Conservation (phyloP, 2,329 filamentous ascomycete species). For the Calycina herbarum region DNA sequence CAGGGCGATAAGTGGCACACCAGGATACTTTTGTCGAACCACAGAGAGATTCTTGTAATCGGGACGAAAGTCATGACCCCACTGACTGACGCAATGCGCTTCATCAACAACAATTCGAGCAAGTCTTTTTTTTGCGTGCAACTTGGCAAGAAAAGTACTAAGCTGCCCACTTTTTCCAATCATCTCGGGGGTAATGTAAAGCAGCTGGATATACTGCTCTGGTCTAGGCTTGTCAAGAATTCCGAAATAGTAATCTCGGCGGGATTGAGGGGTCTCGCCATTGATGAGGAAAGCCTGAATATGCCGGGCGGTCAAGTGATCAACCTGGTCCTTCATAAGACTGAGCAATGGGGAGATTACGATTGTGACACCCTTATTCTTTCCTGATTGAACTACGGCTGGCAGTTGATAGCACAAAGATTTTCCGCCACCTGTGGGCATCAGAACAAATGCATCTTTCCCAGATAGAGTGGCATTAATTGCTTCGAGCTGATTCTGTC, state of each 20-base stretch:
- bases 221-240: slow-evolving; percentile 60
- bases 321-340: slow-evolving; percentile 95
- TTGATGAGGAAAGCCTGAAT: slow-evolving; percentile 84
- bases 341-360: slow-evolving; percentile 94
- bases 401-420: slow-evolving; percentile 96
- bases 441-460: slow-evolving; percentile 90
- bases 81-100: slow-evolving; percentile 98
- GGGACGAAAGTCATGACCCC: slow-evolving; percentile 96
- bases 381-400: slow-evolving; percentile 77
- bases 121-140: slow-evolving; percentile 72
- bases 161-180: slow-evolving; percentile 77
- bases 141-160: slow-evolving; percentile 59
- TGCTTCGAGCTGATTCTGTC: slow-evolving; percentile 88
- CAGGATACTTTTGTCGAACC: slow-evolving; percentile 69
- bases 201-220: slow-evolving; percentile 76
- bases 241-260: slow-evolving; percentile 68
- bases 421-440: slow-evolving; percentile 97
- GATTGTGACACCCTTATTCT: slow-evolving; percentile 82
- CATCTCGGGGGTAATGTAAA: slow-evolving; percentile 98
- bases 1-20: slow-evolving; percentile 88
- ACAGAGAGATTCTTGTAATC: slow-evolving; percentile 88
- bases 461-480: slow-evolving; percentile 90
- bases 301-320: slow-evolving; percentile 71
- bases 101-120: slow-evolving; percentile 96
- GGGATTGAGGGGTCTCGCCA: slow-evolving; percentile 64